phyloP scores from a whole-genome alignment of 371 early-diverging fungal species.

The Mucor lusitanicus region DNA sequence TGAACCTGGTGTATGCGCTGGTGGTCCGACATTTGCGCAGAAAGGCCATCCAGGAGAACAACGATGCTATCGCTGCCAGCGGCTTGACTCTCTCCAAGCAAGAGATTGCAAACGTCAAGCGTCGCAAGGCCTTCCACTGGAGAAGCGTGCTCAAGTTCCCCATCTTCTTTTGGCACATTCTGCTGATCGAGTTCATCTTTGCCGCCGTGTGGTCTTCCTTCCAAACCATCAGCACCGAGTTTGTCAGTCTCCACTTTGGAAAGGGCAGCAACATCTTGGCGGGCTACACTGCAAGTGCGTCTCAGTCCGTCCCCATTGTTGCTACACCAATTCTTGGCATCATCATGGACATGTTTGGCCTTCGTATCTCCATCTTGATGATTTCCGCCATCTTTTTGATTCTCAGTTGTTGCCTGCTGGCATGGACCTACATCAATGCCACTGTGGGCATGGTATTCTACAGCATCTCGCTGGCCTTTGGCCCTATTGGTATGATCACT shows the following conservation, averaged over 20 bases:
- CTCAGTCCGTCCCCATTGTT: slow-evolving; percentile 68
- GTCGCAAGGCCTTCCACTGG: slow-evolving; percentile 30
- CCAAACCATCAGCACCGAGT: slow-evolving; percentile 46
- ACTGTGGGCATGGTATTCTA: slow-evolving; percentile 63
- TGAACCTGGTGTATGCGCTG: slow-evolving; percentile 56
- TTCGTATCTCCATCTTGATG: slow-evolving; percentile 20
- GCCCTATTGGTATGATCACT: slow-evolving; percentile 69
- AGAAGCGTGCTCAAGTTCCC: slow-evolving; percentile 38
- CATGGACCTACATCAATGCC: slow-evolving; percentile 45
- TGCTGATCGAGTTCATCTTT: slow-evolving; percentile 41
- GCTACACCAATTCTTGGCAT: slow-evolving; percentile 66
- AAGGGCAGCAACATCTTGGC: slow-evolving; percentile 31
- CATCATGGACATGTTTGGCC: slow-evolving; percentile 59
- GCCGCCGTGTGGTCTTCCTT: slow-evolving; percentile 54
- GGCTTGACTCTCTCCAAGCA: slow-evolving; percentile 8
- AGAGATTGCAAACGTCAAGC: slow-evolving; percentile 19
- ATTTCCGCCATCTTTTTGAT: slow-evolving; percentile 35
- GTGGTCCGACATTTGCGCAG: slow-evolving; percentile 31
- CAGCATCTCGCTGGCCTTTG: slow-evolving; percentile 63
- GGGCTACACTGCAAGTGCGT: slow-evolving; percentile 55
- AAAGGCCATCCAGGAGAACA: background rate
- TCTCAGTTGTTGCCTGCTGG: slow-evolving; percentile 28
- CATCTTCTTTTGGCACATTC: slow-evolving; percentile 40
- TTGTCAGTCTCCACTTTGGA: slow-evolving; percentile 37
- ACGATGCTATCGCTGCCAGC: background rate